Percentiles rank a stretch among this genome's conserved stretches.
Evolutionary conservation across 805 yeast species (phyloP).

Genomic region (Candida maris): DNA sequence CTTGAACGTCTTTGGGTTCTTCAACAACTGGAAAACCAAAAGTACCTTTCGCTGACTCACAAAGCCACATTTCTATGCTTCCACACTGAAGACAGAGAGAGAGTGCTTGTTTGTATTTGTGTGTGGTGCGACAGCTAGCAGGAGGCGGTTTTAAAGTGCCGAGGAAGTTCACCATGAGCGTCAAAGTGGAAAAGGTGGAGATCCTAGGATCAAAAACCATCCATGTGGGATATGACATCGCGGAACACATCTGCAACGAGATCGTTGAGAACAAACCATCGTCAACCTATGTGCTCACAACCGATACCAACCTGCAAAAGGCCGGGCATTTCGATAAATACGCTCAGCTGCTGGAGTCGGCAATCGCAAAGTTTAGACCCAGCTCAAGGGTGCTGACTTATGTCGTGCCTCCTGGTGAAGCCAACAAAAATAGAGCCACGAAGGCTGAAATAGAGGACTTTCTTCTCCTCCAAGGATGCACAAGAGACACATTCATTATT

Average conservation of each 20-base stretch:
- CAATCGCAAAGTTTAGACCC: conserved; percentile 39
- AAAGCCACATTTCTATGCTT: too few species aligned
- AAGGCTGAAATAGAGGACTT: conserved; percentile 93
- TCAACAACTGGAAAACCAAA: too few species aligned
- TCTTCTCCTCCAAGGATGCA: conserved; percentile 77
- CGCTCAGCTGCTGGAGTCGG: conserved; percentile 37
- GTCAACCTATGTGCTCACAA: conserved; percentile 87
- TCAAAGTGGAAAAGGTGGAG: conserved; percentile 48
- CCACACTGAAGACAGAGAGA: too few species aligned
- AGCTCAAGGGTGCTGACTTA: conserved; percentile 67
- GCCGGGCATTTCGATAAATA: conserved; percentile 58
- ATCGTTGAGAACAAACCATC: conserved; percentile 61
- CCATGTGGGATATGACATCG: conserved; percentile 85
- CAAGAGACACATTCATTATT: conserved; percentile 89
- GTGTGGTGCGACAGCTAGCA: too few species aligned
- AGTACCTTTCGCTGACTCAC: too few species aligned
- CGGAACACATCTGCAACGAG: conserved; percentile 67
- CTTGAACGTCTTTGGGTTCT: too few species aligned
- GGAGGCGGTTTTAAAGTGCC: too few species aligned
- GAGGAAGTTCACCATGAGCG: conserved; percentile 6
- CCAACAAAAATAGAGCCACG: conserved; percentile 80
- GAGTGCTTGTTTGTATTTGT: too few species aligned
- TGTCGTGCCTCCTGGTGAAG: conserved; percentile 88
- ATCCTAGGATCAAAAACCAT: conserved; percentile 81
- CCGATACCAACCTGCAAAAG: conserved; percentile 75